Conservation (phyloP, 2,329 filamentous ascomycete species). For the Aspergillus sojae region DNA sequence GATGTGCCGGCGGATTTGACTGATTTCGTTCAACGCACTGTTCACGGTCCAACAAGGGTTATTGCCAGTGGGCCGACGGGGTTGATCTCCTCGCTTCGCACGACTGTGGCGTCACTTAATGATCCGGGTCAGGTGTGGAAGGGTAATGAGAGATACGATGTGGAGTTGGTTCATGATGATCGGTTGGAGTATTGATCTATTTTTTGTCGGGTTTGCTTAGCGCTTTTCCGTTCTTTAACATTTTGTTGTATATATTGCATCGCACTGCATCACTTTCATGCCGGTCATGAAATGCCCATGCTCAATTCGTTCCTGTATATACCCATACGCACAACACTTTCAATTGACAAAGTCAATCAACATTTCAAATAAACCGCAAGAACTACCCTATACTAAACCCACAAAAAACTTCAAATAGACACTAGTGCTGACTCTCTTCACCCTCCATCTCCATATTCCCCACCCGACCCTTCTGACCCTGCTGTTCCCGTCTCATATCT, state of each 20-base stretch:
- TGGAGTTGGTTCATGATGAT: slow-evolving; percentile 63
- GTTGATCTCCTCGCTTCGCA: slow-evolving; percentile 62
- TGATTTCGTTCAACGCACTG: slow-evolving; percentile 49
- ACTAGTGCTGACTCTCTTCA: neutral
- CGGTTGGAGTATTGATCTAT: slow-evolving; percentile 45
- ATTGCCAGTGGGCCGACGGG: slow-evolving; percentile 63
- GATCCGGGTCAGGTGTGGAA: slow-evolving; percentile 58
- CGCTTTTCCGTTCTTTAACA: neutral
- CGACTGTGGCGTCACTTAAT: slow-evolving; percentile 58
- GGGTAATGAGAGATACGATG: slow-evolving; percentile 59
- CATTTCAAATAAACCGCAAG: too few species aligned
- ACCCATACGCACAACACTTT: neutral
- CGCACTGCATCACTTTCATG: neutral
- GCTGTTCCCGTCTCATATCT: neutral
- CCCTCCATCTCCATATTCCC: neutral
- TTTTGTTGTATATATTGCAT: neutral
- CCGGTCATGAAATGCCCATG: neutral
- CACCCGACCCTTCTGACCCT: neutral
- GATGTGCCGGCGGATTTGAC: slow-evolving; percentile 51
- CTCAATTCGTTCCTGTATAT: neutral
- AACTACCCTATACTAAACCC: neutral
- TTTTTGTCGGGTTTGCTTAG: neutral
- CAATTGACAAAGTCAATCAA: neutral
- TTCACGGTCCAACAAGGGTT: slow-evolving; percentile 55
- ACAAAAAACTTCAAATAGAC: neutral